Evolutionary conservation across 164 flowering plant species (phyloP).

Genomic region (Malania oleifera): DNA sequence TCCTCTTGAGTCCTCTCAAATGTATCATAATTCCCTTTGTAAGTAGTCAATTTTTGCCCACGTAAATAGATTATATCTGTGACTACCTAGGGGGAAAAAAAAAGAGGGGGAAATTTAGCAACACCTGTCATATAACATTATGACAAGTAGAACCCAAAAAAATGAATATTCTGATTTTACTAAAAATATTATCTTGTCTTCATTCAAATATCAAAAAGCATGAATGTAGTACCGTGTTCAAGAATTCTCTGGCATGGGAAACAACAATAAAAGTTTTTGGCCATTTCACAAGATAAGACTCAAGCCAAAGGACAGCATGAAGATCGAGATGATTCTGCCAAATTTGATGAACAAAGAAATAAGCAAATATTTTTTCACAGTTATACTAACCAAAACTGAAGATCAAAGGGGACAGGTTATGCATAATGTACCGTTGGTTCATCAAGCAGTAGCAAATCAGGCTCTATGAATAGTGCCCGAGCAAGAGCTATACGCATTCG

Average conservation of each 20-base stretch:
- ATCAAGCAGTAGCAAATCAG: slow-evolving; percentile 91
- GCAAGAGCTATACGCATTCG: slow-evolving; percentile 99
- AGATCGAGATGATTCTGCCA: slow-evolving; percentile 98
- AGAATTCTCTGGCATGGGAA: slow-evolving; percentile 98
- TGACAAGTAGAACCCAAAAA: not conserved
- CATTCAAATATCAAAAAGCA: not conserved
- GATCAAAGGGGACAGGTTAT: not conserved
- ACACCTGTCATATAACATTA: not conserved
- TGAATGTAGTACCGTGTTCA: slow-evolving; percentile 63
- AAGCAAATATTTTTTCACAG: not conserved
- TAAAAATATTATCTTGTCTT: not conserved
- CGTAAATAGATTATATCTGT: slow-evolving; percentile 96
- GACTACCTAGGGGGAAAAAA: slow-evolving; percentile 63
- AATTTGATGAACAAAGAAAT: not conserved
- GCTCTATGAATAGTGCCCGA: slow-evolving; percentile 94
- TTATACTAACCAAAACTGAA: not conserved
- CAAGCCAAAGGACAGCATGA: slow-evolving; percentile 98
- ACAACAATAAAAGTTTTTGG: slow-evolving; percentile 96
- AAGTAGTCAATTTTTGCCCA: slow-evolving; percentile 63
- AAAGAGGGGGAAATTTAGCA: too few relatives aligned
- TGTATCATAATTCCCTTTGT: slow-evolving; percentile 88
- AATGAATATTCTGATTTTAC: too few relatives aligned
- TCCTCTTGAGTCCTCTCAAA: slow-evolving; percentile 93
- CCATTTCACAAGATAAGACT: slow-evolving; percentile 87
- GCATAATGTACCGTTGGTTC: slow-evolving; percentile 76